Evolutionary conservation across 495 filamentous ascomycete genomes (phyloP).

Genomic region (Aspergillus nidulans): DNA sequence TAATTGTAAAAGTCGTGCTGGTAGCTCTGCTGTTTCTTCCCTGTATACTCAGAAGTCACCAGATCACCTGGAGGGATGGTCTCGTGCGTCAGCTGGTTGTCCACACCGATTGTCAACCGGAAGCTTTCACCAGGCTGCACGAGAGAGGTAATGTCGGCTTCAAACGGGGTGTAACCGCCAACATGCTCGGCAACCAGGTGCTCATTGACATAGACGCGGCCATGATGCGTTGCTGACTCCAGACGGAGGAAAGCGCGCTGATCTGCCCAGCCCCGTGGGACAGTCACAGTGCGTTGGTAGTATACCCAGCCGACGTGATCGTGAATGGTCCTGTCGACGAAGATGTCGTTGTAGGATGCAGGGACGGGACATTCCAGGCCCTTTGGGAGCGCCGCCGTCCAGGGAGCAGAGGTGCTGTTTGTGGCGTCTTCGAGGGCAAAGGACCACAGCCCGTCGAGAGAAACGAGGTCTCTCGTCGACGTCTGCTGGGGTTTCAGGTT

Average conservation of each 20-base stretch:
- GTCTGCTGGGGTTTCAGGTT: background rate
- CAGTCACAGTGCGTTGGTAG: background rate
- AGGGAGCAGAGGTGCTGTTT: background rate
- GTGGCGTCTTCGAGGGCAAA: background rate
- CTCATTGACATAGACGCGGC: background rate
- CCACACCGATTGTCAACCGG: background rate
- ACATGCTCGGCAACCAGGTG: background rate
- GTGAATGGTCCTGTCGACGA: background rate
- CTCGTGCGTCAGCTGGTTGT: background rate
- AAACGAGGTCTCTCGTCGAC: background rate
- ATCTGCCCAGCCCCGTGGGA: background rate
- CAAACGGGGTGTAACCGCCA: background rate
- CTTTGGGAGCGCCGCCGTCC: background rate
- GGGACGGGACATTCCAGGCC: conserved; percentile 1
- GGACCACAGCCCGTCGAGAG: background rate
- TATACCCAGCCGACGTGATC: conserved; percentile 3
- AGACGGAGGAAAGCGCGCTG: background rate
- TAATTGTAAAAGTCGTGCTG: conserved; percentile 2
- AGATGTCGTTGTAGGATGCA: background rate
- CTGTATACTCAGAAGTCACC: background rate
- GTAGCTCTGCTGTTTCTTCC: background rate
- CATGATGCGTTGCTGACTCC: background rate
- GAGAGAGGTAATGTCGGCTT: background rate
- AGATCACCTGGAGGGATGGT: background rate
- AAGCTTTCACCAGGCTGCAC: background rate